Percentiles rank a stretch among this genome's conserved stretches.
Conservation (phyloP, 306 rosid species). For the apple (Malus domestica) region ASM211411v1 NC_041791.1:37077501-37078000, state of each 20-base stretch:
- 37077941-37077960: constrained; percentile 22
- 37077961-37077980: constrained; percentile 26
- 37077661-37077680: not conserved
- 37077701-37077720: not conserved
- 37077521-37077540: not conserved
- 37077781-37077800: constrained; percentile 40
- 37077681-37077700: not conserved
- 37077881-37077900: not conserved
- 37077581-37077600: too few relatives aligned
- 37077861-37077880: not conserved
- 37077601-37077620: not conserved
- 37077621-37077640: not conserved
- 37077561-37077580: not conserved
- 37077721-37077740: not conserved
- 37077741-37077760: constrained; percentile 41
- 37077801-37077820: constrained; percentile 8
- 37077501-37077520: not conserved
- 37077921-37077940: constrained; percentile 32
- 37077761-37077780: constrained; percentile 34
- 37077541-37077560: too few relatives aligned
- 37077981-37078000: not conserved
- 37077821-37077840: not conserved
- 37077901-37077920: constrained; percentile 11
- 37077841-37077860: not conserved
- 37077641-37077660: too few relatives aligned